Base-by-base conservation (phyloP, 1,139 yeast species). In the Hyphopichia burtonii region DNA sequence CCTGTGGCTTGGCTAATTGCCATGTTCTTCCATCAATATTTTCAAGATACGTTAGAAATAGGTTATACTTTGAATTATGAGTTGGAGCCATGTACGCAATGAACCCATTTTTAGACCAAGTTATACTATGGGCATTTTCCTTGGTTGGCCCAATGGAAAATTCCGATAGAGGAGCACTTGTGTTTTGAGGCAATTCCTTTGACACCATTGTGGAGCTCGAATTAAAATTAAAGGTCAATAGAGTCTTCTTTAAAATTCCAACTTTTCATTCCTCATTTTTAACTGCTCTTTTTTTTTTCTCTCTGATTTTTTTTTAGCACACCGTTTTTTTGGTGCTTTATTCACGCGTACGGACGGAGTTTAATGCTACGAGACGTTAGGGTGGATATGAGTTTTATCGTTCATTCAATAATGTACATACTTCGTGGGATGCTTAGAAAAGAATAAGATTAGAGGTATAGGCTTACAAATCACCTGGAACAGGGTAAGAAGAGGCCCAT, bases 31-130 rank as follows among this genome's bases (percentile, higher is more conserved):
- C 93, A 52, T 83, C 80, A 14, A 75, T 58, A 49, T 86, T 80
- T 49, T 80, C 86, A 41, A 86, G 59, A 57, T 82, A 80, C 2
- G 90, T 79, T 46, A 85, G 64, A 41, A 67, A 63, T 34, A 85
- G 58, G 46, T 64, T 69, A 40, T 64, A 56, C 33, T 56, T 58
- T n/a, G 51, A 41, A 16, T 51, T 41, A 25, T 48, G 38, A 2
- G 49, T 48, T 41, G 68, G 68, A 16, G 63, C 49, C 4, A 78
- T 65, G 51, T 80, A 84, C 2, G 91, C 93, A 19, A 86, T 73
- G 53, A 83, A 80, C 15, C 94, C 94, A 54, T 81, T 82, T 47
- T 78, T 74, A 16, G 90, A 83, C 95, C 94, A 86, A 16, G 89
- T 76, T 27, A 85, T 71, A 37, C 55, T 32, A 10, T 32, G 36